phyloP scores from a whole-genome alignment of 768 basidiomycete species.

The Xerocomus brunneocitrinus region DNA sequence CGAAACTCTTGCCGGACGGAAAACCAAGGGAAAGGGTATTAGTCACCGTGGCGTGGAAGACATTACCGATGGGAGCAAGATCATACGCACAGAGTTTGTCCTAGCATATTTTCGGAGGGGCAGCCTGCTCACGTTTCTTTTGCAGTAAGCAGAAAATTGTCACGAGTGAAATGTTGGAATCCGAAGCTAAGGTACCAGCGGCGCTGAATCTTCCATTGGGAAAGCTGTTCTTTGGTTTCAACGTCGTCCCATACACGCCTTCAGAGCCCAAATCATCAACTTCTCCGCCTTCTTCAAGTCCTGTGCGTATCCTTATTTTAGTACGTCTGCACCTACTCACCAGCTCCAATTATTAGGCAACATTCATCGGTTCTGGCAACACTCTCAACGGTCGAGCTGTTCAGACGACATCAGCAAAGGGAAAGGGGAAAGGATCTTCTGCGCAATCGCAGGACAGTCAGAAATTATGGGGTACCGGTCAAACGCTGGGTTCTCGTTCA shows the following conservation, averaged over 20 bases:
- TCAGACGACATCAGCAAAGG: conserved; percentile 38
- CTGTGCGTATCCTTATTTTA: conserved; percentile 22
- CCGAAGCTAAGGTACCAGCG: conserved; percentile 78
- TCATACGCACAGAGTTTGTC: conserved; percentile 85
- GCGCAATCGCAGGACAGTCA: conserved; percentile 29
- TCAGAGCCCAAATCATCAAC: conserved; percentile 33
- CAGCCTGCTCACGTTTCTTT: conserved; percentile 10
- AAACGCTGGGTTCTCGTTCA: conserved; percentile 42
- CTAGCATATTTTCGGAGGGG: not conserved
- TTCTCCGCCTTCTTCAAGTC: conserved; percentile 26
- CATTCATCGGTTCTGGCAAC: conserved; percentile 67
- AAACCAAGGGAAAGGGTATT: conserved; percentile 94
- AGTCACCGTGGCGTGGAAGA: conserved; percentile 78
- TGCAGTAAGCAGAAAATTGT: conserved; percentile 77
- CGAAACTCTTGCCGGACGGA: conserved; percentile 83
- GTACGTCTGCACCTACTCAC: not conserved
- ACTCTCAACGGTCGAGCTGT: conserved; percentile 54
- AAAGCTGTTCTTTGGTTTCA: conserved; percentile 95
- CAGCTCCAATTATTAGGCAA: conserved; percentile 23
- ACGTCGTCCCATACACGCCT: conserved; percentile 63
- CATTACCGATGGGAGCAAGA: conserved; percentile 78
- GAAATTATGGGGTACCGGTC: conserved; percentile 45
- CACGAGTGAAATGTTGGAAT: conserved; percentile 72
- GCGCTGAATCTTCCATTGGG: conserved; percentile 89
- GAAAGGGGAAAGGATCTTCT: conserved; percentile 48